These are phyloP conservation scores for Zygosaccharomyces gambellarensis DNA, from an alignment of 805 yeast genomes.

Conservation along the genomic window DNA sequence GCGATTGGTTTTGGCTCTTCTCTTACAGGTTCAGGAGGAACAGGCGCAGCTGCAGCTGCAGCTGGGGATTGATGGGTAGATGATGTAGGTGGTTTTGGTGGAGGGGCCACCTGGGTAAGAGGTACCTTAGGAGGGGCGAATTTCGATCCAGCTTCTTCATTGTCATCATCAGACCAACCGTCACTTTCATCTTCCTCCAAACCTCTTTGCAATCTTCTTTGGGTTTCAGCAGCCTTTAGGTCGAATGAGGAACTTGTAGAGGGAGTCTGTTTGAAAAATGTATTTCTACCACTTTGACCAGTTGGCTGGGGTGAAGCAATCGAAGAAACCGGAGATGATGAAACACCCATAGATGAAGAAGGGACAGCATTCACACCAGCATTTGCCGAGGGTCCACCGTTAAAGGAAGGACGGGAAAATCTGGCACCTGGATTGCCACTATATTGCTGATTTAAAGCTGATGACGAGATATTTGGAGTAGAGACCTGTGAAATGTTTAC, in stretches of 20 bases:
- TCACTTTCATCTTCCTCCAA: conserved; percentile 34
- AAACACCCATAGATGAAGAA: not conserved
- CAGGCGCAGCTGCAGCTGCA: conserved; percentile 15
- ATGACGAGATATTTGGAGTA: not conserved
- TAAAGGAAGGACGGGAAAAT: not conserved
- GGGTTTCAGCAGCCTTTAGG: conserved; percentile 58
- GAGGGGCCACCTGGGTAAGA: conserved; percentile 13
- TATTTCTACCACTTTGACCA: conserved; percentile 36
- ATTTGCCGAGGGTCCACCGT: not conserved
- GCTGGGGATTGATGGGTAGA: conserved; percentile 4
- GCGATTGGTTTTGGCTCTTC: conserved; percentile 4
- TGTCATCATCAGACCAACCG: conserved; percentile 37
- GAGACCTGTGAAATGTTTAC: not conserved
- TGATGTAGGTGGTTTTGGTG: conserved; percentile 10
- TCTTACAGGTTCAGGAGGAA: conserved; percentile 22
- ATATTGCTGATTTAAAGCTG: not conserved
- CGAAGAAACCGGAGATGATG: not conserved
- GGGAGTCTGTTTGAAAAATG: conserved; percentile 52
- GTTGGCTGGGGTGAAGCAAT: conserved; percentile 5
- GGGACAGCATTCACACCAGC: not conserved
- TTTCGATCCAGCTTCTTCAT: conserved; percentile 4
- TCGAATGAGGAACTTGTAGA: conserved; percentile 40
- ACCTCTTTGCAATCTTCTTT: conserved; percentile 65
- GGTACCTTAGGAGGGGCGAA: conserved; percentile 10
- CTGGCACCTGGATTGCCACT: not conserved